These are phyloP conservation scores for Platanthera zijinensis DNA, from an alignment of 106 monocot species.

Conservation along the genomic window DNA sequence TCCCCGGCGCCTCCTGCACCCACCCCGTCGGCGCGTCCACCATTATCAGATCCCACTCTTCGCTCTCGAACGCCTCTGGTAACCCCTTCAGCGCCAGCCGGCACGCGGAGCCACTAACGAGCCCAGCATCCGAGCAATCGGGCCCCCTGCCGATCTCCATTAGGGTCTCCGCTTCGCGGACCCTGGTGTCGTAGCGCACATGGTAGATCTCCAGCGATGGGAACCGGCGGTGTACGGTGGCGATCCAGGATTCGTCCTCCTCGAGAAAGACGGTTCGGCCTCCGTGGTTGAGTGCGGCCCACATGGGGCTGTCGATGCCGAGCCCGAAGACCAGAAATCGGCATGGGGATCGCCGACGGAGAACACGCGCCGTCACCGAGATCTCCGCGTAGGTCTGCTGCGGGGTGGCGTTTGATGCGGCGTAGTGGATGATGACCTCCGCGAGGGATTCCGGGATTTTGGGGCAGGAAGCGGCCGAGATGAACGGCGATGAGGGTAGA, in stretches of 20 bases:
- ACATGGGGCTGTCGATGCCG: slow-evolving; percentile 65
- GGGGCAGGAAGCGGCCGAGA: slow-evolving; percentile 4
- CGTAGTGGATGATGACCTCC: slow-evolving; percentile 33
- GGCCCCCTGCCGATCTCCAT: slow-evolving; percentile 10
- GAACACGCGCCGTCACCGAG: slow-evolving; percentile 27
- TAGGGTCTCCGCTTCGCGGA: slow-evolving; percentile 35
- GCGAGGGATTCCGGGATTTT: slow-evolving; percentile 33
- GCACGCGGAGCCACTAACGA: slow-evolving; percentile 15
- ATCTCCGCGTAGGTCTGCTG: slow-evolving; percentile 42
- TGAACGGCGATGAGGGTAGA: not conserved
- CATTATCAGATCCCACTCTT: slow-evolving; percentile 66
- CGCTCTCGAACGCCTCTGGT: slow-evolving; percentile 26
- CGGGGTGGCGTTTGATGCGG: slow-evolving; percentile 35
- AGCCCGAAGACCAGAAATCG: slow-evolving; percentile 58
- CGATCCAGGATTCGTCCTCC: slow-evolving; percentile 56
- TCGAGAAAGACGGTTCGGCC: slow-evolving; percentile 68
- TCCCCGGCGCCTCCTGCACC: slow-evolving; percentile 35
- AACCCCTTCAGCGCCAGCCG: slow-evolving; percentile 33
- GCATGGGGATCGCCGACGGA: slow-evolving; percentile 42
- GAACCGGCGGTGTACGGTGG: slow-evolving; percentile 6
- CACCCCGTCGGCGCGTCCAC: slow-evolving; percentile 63
- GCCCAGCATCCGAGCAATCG: slow-evolving; percentile 20
- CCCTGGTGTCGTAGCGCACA: slow-evolving; percentile 38
- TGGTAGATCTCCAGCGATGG: slow-evolving; percentile 36
- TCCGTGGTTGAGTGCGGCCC: slow-evolving; percentile 54